A percentile compares a stretch with the other conserved stretches of the same genome.
phyloP scores from a whole-genome alignment of 2,329 filamentous ascomycete genomes.

The Hirsutella rhossiliensis region DNA sequence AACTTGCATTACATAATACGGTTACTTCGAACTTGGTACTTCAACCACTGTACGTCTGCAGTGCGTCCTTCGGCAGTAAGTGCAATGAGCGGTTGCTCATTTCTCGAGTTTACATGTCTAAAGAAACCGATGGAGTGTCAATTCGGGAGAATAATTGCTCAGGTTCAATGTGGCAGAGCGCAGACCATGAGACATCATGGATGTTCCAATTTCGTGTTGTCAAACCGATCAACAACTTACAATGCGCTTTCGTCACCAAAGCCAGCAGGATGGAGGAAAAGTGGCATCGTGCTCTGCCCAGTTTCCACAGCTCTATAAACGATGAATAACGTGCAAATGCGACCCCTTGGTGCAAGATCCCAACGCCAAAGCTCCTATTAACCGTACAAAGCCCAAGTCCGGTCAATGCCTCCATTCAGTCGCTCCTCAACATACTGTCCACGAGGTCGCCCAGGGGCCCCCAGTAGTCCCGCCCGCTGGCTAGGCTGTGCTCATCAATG shows the following conservation, averaged over 20 bases:
- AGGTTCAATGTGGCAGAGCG: too few species aligned
- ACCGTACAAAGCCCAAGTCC: slow-evolving; percentile 2
- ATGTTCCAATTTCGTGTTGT: too few species aligned
- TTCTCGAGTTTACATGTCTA: too few species aligned
- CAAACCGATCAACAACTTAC: too few species aligned
- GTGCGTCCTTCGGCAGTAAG: too few species aligned
- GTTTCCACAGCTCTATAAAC: background rate
- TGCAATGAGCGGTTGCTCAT: too few species aligned
- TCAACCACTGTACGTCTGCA: too few species aligned
- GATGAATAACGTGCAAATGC: slow-evolving; percentile 1
- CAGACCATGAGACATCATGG: too few species aligned
- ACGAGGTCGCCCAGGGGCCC: slow-evolving; percentile 90
- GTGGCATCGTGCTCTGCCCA: background rate
- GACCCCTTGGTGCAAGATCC: slow-evolving; percentile 3
- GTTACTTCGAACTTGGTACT: too few species aligned
- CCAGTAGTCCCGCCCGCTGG: slow-evolving; percentile 94
- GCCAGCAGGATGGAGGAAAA: background rate
- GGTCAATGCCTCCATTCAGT: slow-evolving; percentile 34
- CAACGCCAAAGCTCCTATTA: slow-evolving; percentile 11
- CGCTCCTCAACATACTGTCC: slow-evolving; percentile 93
- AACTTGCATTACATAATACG: slow-evolving; percentile 10
- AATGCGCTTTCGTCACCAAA: background rate
- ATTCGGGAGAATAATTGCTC: too few species aligned
- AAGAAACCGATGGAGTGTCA: too few species aligned
- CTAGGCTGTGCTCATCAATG: slow-evolving; percentile 89